These are phyloP conservation scores for Polysphondylium violaceum DNA, from an alignment of 78 protist species.

Conservation along the genomic window DNA sequence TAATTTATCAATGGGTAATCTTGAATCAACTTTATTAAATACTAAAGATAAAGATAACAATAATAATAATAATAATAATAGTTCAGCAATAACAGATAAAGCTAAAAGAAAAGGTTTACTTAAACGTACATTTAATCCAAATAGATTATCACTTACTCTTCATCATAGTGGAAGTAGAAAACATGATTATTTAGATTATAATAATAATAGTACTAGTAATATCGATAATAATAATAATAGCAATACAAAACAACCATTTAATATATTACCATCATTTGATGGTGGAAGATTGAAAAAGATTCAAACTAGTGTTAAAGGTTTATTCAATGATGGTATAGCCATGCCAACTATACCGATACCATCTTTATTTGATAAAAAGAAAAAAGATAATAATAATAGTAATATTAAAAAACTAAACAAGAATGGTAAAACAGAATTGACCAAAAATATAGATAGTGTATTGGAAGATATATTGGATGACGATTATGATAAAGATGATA, in stretches of 20 bases:
- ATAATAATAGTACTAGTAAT: constrained; percentile 5
- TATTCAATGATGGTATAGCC: constrained; percentile 25
- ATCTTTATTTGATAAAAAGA: neutral
- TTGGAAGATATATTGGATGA: neutral
- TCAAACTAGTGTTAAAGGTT: constrained; percentile 23
- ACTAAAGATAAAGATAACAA: no score
- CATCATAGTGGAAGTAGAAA: constrained; percentile 21
- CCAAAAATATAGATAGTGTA: constrained; percentile 18
- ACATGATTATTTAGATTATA: constrained; percentile 14
- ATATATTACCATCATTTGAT: constrained; percentile 35
- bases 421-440: neutral
- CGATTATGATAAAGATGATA: constrained; percentile 6
- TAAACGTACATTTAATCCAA: constrained; percentile 21
- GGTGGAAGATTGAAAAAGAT: constrained; percentile 30
- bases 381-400: neutral
- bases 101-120: constrained; percentile 31
- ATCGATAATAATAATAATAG: neutral
- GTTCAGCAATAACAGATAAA: neutral
- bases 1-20: no score
- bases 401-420: neutral
- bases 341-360: constrained; percentile 22
- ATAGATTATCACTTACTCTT: constrained; percentile 64
- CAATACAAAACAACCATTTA: neutral
- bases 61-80: neutral
- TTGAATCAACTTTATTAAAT: no score